These are phyloP conservation scores for Opeltia flavorubescens DNA, from an alignment of 495 filamentous ascomycete genomes.

Conservation along the genomic window DNA sequence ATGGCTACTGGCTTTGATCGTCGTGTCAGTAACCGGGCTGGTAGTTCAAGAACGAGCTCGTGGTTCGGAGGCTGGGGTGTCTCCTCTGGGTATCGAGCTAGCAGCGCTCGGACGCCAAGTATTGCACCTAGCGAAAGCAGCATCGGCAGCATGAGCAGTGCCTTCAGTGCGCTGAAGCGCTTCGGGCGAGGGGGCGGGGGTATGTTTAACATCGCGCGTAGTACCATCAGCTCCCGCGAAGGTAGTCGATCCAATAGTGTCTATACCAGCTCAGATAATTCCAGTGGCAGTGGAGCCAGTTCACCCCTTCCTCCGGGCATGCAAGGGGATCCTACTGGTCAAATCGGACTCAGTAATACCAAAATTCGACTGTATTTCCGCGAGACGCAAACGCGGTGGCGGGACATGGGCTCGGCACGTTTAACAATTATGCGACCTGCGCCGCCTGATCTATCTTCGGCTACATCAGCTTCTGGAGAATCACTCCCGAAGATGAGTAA, in stretches of 20 bases:
- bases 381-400: constrained; percentile 67
- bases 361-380: constrained; percentile 73
- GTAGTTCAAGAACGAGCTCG: constrained; percentile 8
- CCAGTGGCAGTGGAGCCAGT: constrained; percentile 30
- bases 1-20: constrained; percentile 28
- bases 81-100: constrained; percentile 43
- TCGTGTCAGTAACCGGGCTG: constrained; percentile 15
- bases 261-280: constrained; percentile 39
- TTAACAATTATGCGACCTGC: constrained; percentile 63
- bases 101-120: constrained; percentile 32
- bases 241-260: constrained; percentile 45
- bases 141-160: constrained; percentile 43
- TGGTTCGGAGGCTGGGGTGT: constrained; percentile 18
- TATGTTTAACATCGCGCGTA: constrained; percentile 64
- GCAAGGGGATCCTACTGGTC: constrained; percentile 39
- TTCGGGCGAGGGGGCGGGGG: constrained; percentile 44
- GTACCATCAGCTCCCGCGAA: constrained; percentile 41
- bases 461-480: constrained; percentile 16
- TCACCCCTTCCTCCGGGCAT: constrained; percentile 44
- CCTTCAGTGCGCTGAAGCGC: constrained; percentile 60
- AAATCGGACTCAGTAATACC: constrained; percentile 54
- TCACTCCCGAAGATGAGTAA: constrained; percentile 10
- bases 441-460: constrained; percentile 33
- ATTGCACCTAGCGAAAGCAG: constrained; percentile 42
- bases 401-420: constrained; percentile 73